Evolutionary conservation across 352 stramenopile species (phyloP).

Genomic region (Phytopythium cucurbitacearum): DNA sequence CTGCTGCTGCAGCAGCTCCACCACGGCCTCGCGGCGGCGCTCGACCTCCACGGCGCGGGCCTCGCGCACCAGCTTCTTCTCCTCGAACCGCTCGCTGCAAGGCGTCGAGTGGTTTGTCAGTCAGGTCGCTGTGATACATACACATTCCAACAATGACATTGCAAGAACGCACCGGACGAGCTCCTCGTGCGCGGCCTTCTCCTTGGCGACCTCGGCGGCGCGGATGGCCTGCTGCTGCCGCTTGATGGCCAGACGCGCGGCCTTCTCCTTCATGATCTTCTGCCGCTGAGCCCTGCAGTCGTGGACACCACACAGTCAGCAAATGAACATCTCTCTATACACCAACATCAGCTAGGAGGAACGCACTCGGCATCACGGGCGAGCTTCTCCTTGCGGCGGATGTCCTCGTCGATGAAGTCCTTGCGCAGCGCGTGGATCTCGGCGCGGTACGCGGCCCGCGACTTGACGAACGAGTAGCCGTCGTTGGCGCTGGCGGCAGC

Average conservation of each 20-base stretch:
- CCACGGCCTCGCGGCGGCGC: conserved; percentile 60
- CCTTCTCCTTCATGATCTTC: conserved; percentile 87
- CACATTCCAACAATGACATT: background rate
- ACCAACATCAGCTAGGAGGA: background rate
- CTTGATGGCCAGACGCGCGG: conserved; percentile 83
- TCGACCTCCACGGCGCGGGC: conserved; percentile 51
- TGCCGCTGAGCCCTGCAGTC: conserved; percentile 51
- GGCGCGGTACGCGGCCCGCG: conserved; percentile 58
- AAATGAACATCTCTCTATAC: conserved; percentile 1
- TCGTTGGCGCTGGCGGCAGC: conserved; percentile 16
- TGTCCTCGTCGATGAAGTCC: conserved; percentile 72
- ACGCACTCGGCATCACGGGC: conserved; percentile 81
- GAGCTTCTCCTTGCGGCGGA: conserved; percentile 68
- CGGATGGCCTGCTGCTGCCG: conserved; percentile 81
- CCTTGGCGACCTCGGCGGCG: conserved; percentile 71
- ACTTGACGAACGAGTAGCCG: conserved; percentile 73
- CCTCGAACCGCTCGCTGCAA: conserved; percentile 64
- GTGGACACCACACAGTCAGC: background rate
- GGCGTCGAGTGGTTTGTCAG: no score
- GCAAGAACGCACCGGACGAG: conserved; percentile 43
- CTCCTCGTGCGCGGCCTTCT: conserved; percentile 78
- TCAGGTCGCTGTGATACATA: background rate
- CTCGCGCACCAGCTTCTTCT: conserved; percentile 76
- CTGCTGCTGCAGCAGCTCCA: conserved; percentile 60
- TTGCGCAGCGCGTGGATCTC: conserved; percentile 68